Conservation (phyloP, 495 filamentous ascomycete species). For the Neurospora cerealis region DNA sequence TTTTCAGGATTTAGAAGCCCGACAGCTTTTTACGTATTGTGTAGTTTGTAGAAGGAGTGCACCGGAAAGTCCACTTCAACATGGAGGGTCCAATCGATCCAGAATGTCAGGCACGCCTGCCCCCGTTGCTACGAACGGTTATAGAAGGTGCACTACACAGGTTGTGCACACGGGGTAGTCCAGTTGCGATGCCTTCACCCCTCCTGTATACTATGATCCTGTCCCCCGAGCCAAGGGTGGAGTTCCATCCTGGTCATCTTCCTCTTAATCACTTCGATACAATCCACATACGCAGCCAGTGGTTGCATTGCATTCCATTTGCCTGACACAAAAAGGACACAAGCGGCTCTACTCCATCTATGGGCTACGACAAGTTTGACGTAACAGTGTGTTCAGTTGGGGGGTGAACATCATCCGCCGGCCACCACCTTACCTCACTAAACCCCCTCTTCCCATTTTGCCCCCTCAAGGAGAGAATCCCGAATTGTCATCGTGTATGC, state of each 20-base stretch:
- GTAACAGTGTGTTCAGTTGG: background rate
- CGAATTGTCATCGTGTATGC: background rate
- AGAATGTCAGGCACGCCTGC: background rate
- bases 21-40: background rate
- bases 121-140: background rate
- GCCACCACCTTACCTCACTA: background rate
- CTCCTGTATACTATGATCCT: background rate
- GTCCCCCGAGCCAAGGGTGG: background rate
- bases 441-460: background rate
- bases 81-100: background rate
- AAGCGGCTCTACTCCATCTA: background rate
- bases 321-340: background rate
- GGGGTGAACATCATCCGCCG: background rate
- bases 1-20: background rate
- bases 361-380: background rate
- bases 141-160: background rate
- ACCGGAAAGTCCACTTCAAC: background rate
- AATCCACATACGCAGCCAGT: background rate
- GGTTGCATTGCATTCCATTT: background rate
- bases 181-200: background rate
- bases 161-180: background rate
- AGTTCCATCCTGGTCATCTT: background rate
- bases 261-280: background rate
- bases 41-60: background rate
- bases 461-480: background rate